A percentile compares a stretch with the other conserved stretches of the same genome.
Evolutionary conservation across 2,329 filamentous ascomycete genomes (phyloP).

Genomic region (Pseudogymnoascus pannorum): DNA sequence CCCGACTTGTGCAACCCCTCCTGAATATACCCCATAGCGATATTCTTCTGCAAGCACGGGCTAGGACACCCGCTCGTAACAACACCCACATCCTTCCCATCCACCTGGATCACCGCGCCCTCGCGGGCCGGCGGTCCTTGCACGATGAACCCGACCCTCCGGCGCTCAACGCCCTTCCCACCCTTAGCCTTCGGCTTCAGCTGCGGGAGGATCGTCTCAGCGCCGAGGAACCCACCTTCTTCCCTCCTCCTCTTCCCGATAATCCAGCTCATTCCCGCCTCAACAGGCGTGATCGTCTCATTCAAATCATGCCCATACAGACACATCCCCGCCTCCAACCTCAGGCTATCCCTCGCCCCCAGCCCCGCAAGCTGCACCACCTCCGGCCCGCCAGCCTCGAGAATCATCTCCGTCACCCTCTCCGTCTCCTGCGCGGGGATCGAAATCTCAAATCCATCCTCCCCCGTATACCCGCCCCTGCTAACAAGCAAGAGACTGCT

Average conservation of each 20-base stretch:
- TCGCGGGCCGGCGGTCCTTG: slow-evolving; percentile 86
- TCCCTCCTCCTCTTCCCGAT: slow-evolving; percentile 69
- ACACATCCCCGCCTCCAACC: slow-evolving; percentile 96
- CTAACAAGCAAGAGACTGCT: slow-evolving; percentile 62
- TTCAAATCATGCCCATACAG: slow-evolving; percentile 98
- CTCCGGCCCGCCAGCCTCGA: slow-evolving; percentile 46
- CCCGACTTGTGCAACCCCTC: slow-evolving; percentile 61
- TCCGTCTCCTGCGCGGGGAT: slow-evolving; percentile 62
- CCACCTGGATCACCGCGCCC: slow-evolving; percentile 67
- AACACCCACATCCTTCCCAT: slow-evolving; percentile 62
- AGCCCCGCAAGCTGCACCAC: slow-evolving; percentile 74
- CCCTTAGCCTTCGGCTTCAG: slow-evolving; percentile 67
- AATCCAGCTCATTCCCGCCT: slow-evolving; percentile 67
- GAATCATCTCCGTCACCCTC: slow-evolving; percentile 54
- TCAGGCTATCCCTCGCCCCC: slow-evolving; percentile 82
- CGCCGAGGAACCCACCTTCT: slow-evolving; percentile 74
- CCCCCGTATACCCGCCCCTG: slow-evolving; percentile 90
- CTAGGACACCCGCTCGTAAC: slow-evolving; percentile 88
- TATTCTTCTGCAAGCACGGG: slow-evolving; percentile 79
- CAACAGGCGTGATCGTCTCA: slow-evolving; percentile 64
- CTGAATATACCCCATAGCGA: slow-evolving; percentile 83
- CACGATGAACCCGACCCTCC: slow-evolving; percentile 74
- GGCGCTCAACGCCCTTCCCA: slow-evolving; percentile 59
- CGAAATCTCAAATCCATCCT: slow-evolving; percentile 96
- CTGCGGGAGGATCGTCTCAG: slow-evolving; percentile 68